phyloP scores from a whole-genome alignment of 2,329 filamentous ascomycete species.

The Aspergillus novoparasiticus region DNA sequence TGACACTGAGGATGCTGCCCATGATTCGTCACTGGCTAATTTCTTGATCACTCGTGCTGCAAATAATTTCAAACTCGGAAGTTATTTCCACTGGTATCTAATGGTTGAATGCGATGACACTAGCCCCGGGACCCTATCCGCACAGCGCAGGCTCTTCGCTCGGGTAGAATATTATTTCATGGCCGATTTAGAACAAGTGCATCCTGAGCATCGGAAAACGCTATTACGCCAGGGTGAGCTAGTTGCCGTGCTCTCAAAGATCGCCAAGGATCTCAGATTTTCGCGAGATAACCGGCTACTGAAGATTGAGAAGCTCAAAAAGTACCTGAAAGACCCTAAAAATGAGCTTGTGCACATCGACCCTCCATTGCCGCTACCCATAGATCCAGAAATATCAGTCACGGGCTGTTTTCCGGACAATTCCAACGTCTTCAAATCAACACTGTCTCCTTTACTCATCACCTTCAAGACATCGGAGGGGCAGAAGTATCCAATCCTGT shows the following conservation, averaged over 20 bases:
- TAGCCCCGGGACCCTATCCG: conserved; percentile 71
- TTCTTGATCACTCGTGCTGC: conserved; percentile 89
- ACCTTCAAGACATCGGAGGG: conserved; percentile 82
- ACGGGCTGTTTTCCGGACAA: conserved; percentile 81
- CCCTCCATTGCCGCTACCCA: conserved; percentile 80
- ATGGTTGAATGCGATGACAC: conserved; percentile 94
- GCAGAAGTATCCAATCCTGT: conserved; percentile 84
- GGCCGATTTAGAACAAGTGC: conserved; percentile 76
- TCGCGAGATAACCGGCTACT: conserved; percentile 75
- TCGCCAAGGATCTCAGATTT: conserved; percentile 84
- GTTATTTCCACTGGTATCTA: conserved; percentile 96
- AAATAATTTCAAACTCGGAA: conserved; percentile 86
- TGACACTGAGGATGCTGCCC: conserved; percentile 62
- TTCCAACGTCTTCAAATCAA: conserved; percentile 92
- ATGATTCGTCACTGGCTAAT: conserved; percentile 81
- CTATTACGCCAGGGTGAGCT: conserved; percentile 87
- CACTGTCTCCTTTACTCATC: conserved; percentile 85
- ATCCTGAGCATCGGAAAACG: conserved; percentile 72
- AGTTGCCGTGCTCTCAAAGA: conserved; percentile 80
- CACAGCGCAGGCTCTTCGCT: conserved; percentile 82
- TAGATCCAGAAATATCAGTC: conserved; percentile 81
- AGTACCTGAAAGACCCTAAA: conserved; percentile 81
- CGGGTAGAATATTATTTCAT: conserved; percentile 97
- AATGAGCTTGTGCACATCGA: conserved; percentile 85
- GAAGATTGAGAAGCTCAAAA: conserved; percentile 83